These are phyloP conservation scores for Penstemon barbatus DNA, from an alignment of 257 asterid genomes.

Conservation along the genomic window DNA sequence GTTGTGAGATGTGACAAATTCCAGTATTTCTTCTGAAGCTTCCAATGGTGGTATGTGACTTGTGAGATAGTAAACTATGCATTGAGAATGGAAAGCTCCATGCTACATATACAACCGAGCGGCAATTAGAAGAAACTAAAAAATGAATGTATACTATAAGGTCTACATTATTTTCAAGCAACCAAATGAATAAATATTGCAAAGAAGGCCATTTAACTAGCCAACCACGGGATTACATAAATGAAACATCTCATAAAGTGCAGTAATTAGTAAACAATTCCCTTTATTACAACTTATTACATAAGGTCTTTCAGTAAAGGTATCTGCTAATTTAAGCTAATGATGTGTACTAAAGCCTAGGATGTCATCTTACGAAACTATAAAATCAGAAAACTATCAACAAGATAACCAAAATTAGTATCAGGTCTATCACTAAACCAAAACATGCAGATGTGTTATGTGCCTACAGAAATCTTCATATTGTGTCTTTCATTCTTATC, in stretches of 20 bases:
- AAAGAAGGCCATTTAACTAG: not conserved
- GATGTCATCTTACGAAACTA: not conserved
- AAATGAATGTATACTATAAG: not conserved
- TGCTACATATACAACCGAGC: constrained; percentile 43
- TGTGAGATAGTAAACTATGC: constrained; percentile 52
- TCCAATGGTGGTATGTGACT: constrained; percentile 45
- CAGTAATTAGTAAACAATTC: not conserved
- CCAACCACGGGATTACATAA: not conserved
- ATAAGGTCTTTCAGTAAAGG: not conserved
- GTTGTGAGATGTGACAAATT: constrained; percentile 49
- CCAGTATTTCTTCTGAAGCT: constrained; percentile 42
- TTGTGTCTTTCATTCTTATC: too few relatives aligned
- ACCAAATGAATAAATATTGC: not conserved
- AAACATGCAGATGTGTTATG: too few relatives aligned
- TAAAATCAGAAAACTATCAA: not conserved
- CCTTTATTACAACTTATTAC: not conserved
- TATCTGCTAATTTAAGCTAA: not conserved
- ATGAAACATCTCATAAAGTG: not conserved
- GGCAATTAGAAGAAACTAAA: constrained; percentile 19
- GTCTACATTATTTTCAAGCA: constrained; percentile 4
- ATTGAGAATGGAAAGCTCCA: constrained; percentile 68
- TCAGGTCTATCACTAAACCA: too few relatives aligned
- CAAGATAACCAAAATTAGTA: too few relatives aligned
- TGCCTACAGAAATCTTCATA: too few relatives aligned
- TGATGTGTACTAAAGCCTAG: not conserved